These are phyloP conservation scores for Nakaseomyces delphensis DNA, from an alignment of 1,139 yeast genomes.

Conservation along the genomic window DNA sequence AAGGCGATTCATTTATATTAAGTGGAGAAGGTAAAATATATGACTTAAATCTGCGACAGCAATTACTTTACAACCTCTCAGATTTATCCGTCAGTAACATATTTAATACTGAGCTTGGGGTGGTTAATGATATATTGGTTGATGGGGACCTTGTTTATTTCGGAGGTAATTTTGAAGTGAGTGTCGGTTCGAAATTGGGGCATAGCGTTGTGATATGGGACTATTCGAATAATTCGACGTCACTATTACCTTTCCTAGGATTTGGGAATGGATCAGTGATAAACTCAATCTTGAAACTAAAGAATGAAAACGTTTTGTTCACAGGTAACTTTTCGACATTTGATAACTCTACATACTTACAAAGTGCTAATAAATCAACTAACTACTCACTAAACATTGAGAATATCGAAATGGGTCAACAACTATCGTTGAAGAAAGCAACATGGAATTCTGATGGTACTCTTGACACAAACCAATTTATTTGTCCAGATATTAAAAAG, in stretches of 20 bases:
- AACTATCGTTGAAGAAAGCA: constrained; percentile 58
- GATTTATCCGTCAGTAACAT: constrained; percentile 38
- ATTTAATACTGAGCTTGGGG: constrained; percentile 31
- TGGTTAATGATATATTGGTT: constrained; percentile 47
- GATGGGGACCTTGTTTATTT: constrained; percentile 51
- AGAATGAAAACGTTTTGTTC: constrained; percentile 50
- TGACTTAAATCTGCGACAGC: constrained; percentile 37
- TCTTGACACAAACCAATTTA: constrained; percentile 37
- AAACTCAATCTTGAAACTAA: constrained; percentile 53
- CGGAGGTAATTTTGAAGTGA: constrained; percentile 67
- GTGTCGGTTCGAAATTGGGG: constrained; percentile 32
- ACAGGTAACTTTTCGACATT: constrained; percentile 69
- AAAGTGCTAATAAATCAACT: constrained; percentile 18
- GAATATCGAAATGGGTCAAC: constrained; percentile 50
- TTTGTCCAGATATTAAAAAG: constrained; percentile 47
- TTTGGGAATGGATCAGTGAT: constrained; percentile 55
- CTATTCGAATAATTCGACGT: constrained; percentile 36
- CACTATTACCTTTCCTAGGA: constrained; percentile 64
- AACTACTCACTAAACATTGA: constrained; percentile 30
- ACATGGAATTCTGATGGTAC: constrained; percentile 43
- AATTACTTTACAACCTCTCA: constrained; percentile 48
- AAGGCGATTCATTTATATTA: constrained; percentile 34
- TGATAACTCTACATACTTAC: constrained; percentile 43
- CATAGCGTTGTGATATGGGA: constrained; percentile 65
- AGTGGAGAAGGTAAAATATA: constrained; percentile 38